Evolutionary conservation across 2,329 filamentous ascomycete species (phyloP).

Genomic region (Westerdykella aurantiaca): DNA sequence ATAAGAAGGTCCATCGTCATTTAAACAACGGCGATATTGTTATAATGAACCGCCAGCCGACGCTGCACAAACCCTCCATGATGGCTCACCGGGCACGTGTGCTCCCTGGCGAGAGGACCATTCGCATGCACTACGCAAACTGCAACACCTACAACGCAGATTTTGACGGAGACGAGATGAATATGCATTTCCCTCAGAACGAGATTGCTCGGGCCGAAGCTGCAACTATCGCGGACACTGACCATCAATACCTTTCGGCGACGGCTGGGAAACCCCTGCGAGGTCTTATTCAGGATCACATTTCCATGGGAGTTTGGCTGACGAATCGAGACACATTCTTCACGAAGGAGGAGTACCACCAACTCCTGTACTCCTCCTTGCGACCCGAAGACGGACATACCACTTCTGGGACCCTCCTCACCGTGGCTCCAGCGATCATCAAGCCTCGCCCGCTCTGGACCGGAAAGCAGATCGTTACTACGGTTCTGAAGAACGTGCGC

Average conservation of each 20-base stretch:
- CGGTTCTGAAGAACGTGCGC: conserved; percentile 85
- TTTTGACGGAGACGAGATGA: conserved; percentile 99
- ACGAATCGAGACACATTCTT: conserved; percentile 92
- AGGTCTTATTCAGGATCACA: conserved; percentile 97
- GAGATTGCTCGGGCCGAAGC: conserved; percentile 91
- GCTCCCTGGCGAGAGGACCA: conserved; percentile 88
- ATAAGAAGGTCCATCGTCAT: conserved; percentile 96
- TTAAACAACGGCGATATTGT: conserved; percentile 95
- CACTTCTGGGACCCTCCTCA: conserved; percentile 71
- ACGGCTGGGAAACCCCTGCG: conserved; percentile 89
- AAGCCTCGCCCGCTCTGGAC: conserved; percentile 84
- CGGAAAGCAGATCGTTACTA: conserved; percentile 86
- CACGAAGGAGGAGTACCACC: conserved; percentile 78
- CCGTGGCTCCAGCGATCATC: conserved; percentile 72
- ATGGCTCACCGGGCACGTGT: conserved; percentile 96
- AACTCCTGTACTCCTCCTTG: conserved; percentile 85
- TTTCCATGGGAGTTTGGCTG: conserved; percentile 87
- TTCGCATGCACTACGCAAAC: conserved; percentile 99
- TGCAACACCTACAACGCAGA: conserved; percentile 99
- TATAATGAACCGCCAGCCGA: conserved; percentile 97
- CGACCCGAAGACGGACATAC: conserved; percentile 89
- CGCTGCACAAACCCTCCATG: conserved; percentile 96
- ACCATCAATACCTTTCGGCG: conserved; percentile 92
- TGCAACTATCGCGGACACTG: conserved; percentile 87
- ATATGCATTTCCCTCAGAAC: conserved; percentile 99